Conservation (phyloP, 108 stramenopile genomes). For the Nitzschia inconspicua region DNA sequence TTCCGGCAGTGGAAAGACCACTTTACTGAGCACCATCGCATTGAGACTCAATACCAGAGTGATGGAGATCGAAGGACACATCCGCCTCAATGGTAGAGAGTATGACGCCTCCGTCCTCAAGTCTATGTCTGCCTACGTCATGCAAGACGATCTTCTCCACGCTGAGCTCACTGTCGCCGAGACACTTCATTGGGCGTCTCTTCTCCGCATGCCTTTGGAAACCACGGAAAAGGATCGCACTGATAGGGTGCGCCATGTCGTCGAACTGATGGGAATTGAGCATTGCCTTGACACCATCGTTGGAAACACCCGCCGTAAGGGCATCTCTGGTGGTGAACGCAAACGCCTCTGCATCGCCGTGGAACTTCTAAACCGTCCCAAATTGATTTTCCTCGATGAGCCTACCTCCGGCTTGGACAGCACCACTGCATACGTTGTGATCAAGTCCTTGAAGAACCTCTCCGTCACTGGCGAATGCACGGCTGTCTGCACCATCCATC, state of each 20-base stretch:
- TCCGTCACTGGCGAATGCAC: conserved; percentile 49
- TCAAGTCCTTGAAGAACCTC: conserved; percentile 51
- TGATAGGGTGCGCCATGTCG: conserved; percentile 39
- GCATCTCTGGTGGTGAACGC: conserved; percentile 48
- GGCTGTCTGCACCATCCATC: conserved; percentile 81
- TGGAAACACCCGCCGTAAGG: conserved; percentile 37
- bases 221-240: conserved; percentile 28
- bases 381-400: conserved; percentile 55
- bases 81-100: conserved; percentile 35
- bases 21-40: conserved; percentile 14
- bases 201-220: conserved; percentile 25
- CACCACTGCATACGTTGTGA: conserved; percentile 51
- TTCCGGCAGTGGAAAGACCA: conserved; percentile 7
- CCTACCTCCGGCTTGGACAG: conserved; percentile 80
- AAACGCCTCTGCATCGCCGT: conserved; percentile 49
- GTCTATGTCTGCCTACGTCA: conserved; percentile 40
- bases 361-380: conserved; percentile 38
- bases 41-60: conserved; percentile 27
- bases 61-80: conserved; percentile 19
- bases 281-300: conserved; percentile 44
- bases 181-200: conserved; percentile 38
- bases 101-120: conserved; percentile 12
- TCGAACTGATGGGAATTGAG: conserved; percentile 21
- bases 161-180: conserved; percentile 49
- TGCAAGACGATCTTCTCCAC: conserved; percentile 51